These are phyloP conservation scores for Diaporthe sp. DNA, from an alignment of 2,329 filamentous ascomycete species.

Conservation along the genomic window DNA sequence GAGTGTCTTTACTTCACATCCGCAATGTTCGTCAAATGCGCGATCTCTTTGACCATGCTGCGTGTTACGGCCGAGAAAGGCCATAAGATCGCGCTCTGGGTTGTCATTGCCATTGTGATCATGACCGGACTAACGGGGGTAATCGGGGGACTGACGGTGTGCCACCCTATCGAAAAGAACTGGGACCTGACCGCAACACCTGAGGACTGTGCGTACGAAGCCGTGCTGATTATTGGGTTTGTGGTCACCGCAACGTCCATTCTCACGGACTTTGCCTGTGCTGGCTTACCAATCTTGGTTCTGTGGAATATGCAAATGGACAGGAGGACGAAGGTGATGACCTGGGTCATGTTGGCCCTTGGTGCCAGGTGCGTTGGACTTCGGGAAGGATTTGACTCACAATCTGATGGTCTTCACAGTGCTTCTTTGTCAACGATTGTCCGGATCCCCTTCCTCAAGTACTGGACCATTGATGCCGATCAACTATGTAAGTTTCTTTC, in stretches of 20 bases:
- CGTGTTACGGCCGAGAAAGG: neutral
- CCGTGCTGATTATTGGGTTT: constrained; percentile 1
- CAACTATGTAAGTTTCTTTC: neutral
- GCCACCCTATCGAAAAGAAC: constrained; percentile 8
- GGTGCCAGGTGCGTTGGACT: neutral
- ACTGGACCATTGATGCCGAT: neutral
- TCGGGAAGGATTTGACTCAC: accelerated
- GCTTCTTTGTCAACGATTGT: neutral
- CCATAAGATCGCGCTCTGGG: neutral
- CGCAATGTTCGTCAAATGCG: constrained; percentile 1
- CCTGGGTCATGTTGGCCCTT: constrained; percentile 4
- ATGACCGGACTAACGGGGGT: neutral
- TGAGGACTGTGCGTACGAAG: neutral
- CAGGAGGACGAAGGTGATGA: constrained; percentile 5
- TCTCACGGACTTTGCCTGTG: constrained; percentile 1
- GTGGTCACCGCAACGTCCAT: neutral
- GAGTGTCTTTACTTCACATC: neutral
- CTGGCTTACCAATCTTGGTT: neutral
- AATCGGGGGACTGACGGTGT: neutral
- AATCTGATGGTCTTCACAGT: too few relatives aligned
- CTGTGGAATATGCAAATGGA: constrained; percentile 23
- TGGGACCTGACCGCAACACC: neutral
- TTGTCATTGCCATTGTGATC: neutral
- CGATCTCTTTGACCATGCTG: neutral
- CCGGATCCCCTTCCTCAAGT: neutral